These are phyloP conservation scores for Prunus padus DNA, from an alignment of 306 rosid genomes.

Conservation along the genomic window DNA sequence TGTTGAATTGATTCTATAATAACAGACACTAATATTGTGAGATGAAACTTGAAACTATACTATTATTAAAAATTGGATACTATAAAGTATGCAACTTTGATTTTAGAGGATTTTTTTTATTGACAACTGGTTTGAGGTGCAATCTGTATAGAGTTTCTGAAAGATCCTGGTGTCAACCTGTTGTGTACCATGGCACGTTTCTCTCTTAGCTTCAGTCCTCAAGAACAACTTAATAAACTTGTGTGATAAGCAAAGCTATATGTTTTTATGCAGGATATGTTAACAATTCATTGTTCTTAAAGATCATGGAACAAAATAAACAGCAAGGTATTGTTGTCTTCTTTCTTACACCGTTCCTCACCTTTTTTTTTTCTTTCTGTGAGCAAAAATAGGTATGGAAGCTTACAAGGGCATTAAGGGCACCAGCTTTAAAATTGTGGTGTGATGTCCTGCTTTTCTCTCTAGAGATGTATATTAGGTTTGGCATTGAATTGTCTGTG, in stretches of 20 bases:
- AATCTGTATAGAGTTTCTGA: slow-evolving; percentile 75
- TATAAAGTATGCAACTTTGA: background rate
- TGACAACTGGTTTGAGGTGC: slow-evolving; percentile 74
- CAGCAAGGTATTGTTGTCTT: no score
- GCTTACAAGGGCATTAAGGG: slow-evolving; percentile 46
- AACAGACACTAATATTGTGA: background rate
- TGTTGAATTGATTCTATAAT: background rate
- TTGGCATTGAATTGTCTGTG: slow-evolving; percentile 28
- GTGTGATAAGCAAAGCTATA: no score
- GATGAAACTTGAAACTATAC: background rate
- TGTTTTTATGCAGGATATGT: no score
- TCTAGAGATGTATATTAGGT: slow-evolving; percentile 45
- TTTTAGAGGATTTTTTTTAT: slow-evolving; percentile 2
- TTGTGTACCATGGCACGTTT: slow-evolving; percentile 69
- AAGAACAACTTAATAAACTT: no score
- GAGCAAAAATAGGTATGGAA: no score
- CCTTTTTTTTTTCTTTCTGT: no score
- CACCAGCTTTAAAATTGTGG: slow-evolving; percentile 55
- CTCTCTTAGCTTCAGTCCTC: slow-evolving; percentile 17
- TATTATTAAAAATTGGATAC: background rate
- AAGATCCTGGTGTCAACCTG: slow-evolving; percentile 89
- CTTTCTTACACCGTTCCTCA: no score
- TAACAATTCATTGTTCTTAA: no score
- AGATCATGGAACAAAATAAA: no score
- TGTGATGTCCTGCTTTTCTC: slow-evolving; percentile 33